These are phyloP conservation scores for Vigna mungo DNA, from an alignment of 306 rosid genomes.

Conservation along the genomic window DNA sequence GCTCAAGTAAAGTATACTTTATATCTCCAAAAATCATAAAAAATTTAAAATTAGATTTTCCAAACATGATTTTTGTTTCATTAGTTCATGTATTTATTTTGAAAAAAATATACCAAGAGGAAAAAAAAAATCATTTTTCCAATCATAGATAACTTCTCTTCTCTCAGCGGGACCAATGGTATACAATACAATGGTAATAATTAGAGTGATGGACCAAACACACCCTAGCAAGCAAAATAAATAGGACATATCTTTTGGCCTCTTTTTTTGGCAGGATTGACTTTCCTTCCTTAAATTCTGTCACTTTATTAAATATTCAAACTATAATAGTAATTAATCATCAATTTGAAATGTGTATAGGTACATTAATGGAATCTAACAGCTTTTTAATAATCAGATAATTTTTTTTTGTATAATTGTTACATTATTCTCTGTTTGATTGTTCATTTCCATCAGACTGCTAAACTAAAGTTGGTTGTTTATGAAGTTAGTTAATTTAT, in stretches of 20 bases:
- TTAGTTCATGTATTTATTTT: no score
- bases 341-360: not conserved
- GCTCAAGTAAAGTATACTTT: no score
- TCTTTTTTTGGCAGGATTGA: slow-evolving; percentile 6
- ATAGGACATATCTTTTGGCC: not conserved
- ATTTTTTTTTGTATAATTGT: not conserved
- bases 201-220: slow-evolving; percentile 19
- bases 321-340: not conserved
- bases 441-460: not conserved
- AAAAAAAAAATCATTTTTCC: no score
- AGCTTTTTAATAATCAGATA: not conserved
- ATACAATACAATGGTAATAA: slow-evolving; percentile 8
- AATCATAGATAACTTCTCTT: no score
- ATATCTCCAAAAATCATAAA: no score
- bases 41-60: no score
- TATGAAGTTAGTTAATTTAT: not conserved
- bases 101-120: no score
- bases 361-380: not conserved
- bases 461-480: not conserved
- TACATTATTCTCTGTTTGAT: not conserved
- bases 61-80: no score
- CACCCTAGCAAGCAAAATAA: not conserved
- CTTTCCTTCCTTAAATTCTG: not conserved
- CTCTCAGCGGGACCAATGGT: not conserved
- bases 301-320: slow-evolving; percentile 1